Percentiles rank a stretch among this genome's conserved stretches.
Conservation (phyloP, 345 rosid species). For the Citrus medica region DNA sequence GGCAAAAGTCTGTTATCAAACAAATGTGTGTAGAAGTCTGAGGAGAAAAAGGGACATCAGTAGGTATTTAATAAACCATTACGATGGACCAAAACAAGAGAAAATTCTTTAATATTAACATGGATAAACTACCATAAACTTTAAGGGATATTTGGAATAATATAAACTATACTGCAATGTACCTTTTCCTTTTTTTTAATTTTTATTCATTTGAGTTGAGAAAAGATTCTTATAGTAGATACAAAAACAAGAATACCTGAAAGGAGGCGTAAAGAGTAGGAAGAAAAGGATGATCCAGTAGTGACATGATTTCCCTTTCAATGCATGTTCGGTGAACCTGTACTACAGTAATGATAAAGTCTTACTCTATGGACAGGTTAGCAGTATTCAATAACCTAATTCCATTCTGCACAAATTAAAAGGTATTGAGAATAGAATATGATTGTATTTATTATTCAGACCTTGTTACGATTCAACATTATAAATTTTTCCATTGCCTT, state of each 20-base stretch:
- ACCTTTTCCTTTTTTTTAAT: neutral
- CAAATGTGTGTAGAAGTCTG: slow-evolving; percentile 96
- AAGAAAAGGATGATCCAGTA: slow-evolving; percentile 93
- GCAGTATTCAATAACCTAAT: neutral
- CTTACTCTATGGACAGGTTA: neutral
- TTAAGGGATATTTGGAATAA: neutral
- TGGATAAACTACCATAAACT: too few relatives aligned
- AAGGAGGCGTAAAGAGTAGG: slow-evolving; percentile 88
- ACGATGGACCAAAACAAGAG: neutral
- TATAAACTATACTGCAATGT: neutral
- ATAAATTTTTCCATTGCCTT: slow-evolving; percentile 94
- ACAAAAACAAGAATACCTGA: slow-evolving; percentile 52
- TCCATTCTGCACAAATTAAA: neutral
- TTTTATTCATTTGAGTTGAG: neutral
- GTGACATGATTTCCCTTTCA: slow-evolving; percentile 90
- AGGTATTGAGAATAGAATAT: neutral
- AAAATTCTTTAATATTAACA: neutral
- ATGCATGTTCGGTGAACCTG: slow-evolving; percentile 95
- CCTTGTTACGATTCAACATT: slow-evolving; percentile 95
- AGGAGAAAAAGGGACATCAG: slow-evolving; percentile 25
- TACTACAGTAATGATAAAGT: neutral
- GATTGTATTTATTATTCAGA: slow-evolving; percentile 13
- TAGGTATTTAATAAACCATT: neutral
- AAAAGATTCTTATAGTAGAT: neutral
- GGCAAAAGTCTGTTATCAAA: slow-evolving; percentile 93